Evolutionary conservation across 2,329 filamentous ascomycete species (phyloP).

Genomic region (Septoria petroselini): DNA sequence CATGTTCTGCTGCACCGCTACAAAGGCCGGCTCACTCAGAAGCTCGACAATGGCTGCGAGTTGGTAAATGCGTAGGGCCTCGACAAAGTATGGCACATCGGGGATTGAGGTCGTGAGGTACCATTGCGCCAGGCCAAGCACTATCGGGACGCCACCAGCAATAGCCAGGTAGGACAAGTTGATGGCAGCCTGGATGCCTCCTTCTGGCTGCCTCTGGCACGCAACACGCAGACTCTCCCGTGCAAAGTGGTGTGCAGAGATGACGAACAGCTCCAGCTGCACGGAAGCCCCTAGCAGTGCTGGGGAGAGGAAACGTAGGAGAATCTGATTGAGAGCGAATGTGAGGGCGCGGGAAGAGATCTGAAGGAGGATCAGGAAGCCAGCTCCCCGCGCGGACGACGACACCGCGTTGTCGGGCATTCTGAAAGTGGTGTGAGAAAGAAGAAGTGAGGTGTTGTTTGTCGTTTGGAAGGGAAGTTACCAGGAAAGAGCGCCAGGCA

Average conservation of each 20-base stretch:
- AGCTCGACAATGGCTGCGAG: conserved; percentile 69
- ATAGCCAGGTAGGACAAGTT: conserved; percentile 84
- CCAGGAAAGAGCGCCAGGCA: too few relatives aligned
- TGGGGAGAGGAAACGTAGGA: conserved; percentile 84
- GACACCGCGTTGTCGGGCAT: conserved; percentile 38
- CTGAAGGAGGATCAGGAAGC: conserved; percentile 83
- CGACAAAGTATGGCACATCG: conserved; percentile 60
- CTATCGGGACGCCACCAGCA: conserved; percentile 61
- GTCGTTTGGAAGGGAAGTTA: too few relatives aligned
- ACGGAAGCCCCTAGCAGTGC: conserved; percentile 79
- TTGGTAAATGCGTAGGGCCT: conserved; percentile 55
- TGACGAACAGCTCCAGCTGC: conserved; percentile 88
- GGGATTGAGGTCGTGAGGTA: conserved; percentile 59
- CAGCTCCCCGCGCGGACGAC: conserved; percentile 66
- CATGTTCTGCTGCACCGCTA: conserved; percentile 77
- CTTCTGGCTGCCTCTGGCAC: conserved; percentile 65
- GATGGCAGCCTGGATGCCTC: conserved; percentile 67
- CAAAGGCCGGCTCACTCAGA: conserved; percentile 82
- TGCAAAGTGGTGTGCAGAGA: conserved; percentile 91
- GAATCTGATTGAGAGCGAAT: conserved; percentile 85
- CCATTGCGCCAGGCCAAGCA: conserved; percentile 57
- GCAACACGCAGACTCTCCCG: conserved; percentile 89
- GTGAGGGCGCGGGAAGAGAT: conserved; percentile 82
- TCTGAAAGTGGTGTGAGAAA: neutral
- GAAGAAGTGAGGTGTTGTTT: neutral